Base-by-base conservation (phyloP, 768 basidiomycete species). In the Collybia mongolica region DNA sequence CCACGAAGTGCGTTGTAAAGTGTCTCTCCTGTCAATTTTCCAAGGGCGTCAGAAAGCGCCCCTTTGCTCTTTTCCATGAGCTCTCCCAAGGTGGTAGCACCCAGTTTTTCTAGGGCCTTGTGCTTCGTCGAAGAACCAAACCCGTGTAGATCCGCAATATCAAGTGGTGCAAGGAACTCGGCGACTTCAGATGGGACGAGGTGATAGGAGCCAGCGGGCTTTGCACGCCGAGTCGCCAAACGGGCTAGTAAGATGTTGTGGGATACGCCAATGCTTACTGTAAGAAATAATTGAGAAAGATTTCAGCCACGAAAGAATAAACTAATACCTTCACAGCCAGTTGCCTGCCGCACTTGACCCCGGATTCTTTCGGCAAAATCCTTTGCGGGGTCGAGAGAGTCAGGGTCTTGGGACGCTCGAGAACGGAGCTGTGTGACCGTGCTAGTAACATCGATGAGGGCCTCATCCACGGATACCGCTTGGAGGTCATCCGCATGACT, bases 391-490 rank as follows among this genome's bases (percentile, higher is more conserved):
- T 94, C 88, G 15, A 65, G 62, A 24, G 65, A 41, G 12, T 38
- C 52, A 1, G 61, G 56, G 12, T 61, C 65, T 42, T 64, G 56
- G 3, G 59, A 60, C 19, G 55, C 59, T 53, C 65, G 64, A 18
- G 52, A 55, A 42, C 63, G 66, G 35, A 69, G 63, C 52, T 72
- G 75, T 11, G 70, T 73, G 36, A 90, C 77, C 0, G 76, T 72
- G 3, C 70, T 76, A 0, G 90, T 86, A 14, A 95, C 91, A 50
- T 98, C 95, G 52, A 98, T 84, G 19, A 98, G 77, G 0, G 93
- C 96, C 64, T 99, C 97, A 53, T 99, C 97, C 5, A 98, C 90
- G 1, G 93, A 96, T 14, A 98, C 95, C 1, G 95, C 94, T 69
- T 98, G 87, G 2, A 98, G 73, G 57, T 94, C 92, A 59, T 97